Evolutionary conservation across 805 yeast genomes (phyloP).

Genomic region (Candida jianshihensis): DNA sequence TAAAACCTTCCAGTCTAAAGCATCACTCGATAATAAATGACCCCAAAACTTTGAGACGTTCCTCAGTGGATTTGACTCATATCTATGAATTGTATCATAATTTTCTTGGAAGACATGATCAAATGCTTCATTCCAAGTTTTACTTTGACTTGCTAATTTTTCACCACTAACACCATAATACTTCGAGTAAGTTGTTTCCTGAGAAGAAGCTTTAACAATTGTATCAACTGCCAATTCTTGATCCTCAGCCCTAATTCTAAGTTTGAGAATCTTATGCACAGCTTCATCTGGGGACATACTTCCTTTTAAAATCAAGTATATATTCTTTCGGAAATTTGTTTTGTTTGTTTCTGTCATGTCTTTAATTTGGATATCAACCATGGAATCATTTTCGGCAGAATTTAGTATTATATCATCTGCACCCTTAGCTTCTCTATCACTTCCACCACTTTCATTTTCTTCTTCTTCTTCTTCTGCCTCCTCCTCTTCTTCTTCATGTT

Average conservation of each 20-base stretch:
- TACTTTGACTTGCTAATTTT: slow-evolving; percentile 44
- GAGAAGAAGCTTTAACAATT: slow-evolving; percentile 74
- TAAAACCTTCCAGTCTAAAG: slow-evolving; percentile 57
- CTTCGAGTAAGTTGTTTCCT: slow-evolving; percentile 81
- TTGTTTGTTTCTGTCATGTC: slow-evolving; percentile 68
- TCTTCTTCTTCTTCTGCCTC: slow-evolving; percentile 21
- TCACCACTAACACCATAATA: slow-evolving; percentile 75
- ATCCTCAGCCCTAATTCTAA: slow-evolving; percentile 35
- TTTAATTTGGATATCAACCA: slow-evolving; percentile 23
- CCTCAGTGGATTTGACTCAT: slow-evolving; percentile 66
- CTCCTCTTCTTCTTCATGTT: slow-evolving; percentile 41
- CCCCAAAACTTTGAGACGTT: slow-evolving; percentile 86
- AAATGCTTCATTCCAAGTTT: slow-evolving; percentile 54
- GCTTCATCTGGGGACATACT: slow-evolving; percentile 91
- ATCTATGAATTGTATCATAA: slow-evolving; percentile 54
- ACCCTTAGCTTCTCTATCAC: slow-evolving; percentile 27
- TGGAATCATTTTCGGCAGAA: slow-evolving; percentile 11
- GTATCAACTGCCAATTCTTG: slow-evolving; percentile 59
- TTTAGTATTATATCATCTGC: slow-evolving; percentile 13
- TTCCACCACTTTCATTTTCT: slow-evolving; percentile 18
- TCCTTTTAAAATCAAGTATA: slow-evolving; percentile 81
- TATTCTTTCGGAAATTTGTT: slow-evolving; percentile 61
- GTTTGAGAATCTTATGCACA: slow-evolving; percentile 69
- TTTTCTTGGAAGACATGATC: slow-evolving; percentile 44
- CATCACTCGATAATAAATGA: slow-evolving; percentile 66